These are phyloP conservation scores for Pythium apleroticum DNA, from an alignment of 352 stramenopile genomes.

Conservation along the genomic window DNA sequence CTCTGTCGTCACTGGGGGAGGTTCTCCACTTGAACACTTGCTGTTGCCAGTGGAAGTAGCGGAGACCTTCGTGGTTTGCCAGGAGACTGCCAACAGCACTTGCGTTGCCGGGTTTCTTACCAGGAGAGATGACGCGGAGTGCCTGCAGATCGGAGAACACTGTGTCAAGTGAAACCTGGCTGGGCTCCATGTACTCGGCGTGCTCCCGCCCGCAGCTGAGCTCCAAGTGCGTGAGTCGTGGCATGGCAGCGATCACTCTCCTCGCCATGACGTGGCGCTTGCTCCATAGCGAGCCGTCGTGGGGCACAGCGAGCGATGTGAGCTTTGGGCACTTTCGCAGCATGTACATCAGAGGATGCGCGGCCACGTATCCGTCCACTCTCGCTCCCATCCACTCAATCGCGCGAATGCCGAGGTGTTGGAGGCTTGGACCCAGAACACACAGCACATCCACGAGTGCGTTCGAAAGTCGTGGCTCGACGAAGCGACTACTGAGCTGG, in stretches of 20 bases:
- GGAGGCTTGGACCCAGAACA: neutral
- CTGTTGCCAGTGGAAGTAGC: neutral
- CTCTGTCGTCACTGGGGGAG: neutral
- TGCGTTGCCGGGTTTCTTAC: neutral
- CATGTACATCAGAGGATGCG: neutral
- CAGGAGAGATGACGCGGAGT: neutral
- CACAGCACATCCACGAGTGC: neutral
- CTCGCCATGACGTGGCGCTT: neutral
- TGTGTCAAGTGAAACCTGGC: neutral
- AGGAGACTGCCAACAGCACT: neutral
- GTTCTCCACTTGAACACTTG: no score
- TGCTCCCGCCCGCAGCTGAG: neutral
- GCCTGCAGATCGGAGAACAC: neutral
- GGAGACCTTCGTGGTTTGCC: neutral
- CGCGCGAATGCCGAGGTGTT: neutral
- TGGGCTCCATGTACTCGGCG: neutral
- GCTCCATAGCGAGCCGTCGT: neutral
- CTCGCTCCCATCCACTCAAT: no score
- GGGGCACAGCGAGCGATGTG: neutral
- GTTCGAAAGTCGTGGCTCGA: neutral
- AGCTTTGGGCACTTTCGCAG: neutral
- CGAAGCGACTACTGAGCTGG: neutral
- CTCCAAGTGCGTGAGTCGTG: neutral
- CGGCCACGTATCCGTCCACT: neutral
- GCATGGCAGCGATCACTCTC: neutral